These are phyloP conservation scores for Malus hybrid DNA, from an alignment of 331 rosid species.

Conservation along the genomic window DNA sequence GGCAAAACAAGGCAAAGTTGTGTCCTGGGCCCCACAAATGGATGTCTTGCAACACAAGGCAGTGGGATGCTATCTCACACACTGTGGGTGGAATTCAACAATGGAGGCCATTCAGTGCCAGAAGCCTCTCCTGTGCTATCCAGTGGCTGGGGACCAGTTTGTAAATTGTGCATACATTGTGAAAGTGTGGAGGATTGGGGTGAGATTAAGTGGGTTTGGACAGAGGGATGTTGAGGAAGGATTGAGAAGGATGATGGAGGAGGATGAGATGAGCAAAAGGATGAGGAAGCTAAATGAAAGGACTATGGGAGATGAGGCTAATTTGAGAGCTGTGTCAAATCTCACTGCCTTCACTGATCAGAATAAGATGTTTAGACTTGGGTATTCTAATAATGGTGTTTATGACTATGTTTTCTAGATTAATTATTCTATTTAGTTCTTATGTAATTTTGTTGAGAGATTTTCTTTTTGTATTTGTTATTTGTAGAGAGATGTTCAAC, in stretches of 20 bases:
- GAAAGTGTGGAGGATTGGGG: conserved; percentile 64
- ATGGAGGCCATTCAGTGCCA: conserved; percentile 66
- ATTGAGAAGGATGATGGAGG: conserved; percentile 41
- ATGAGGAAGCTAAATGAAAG: conserved; percentile 30
- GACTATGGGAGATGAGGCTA: conserved; percentile 32
- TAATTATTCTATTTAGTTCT: background rate
- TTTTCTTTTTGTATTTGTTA: too few species aligned
- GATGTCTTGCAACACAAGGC: conserved; percentile 50
- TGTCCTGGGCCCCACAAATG: conserved; percentile 83
- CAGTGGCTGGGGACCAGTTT: conserved; percentile 83
- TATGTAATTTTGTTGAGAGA: background rate
- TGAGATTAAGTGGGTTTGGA: conserved; percentile 48
- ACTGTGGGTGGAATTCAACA: conserved; percentile 94
- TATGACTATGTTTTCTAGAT: background rate
- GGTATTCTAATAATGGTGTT: background rate
- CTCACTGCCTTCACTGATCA: conserved; percentile 35
- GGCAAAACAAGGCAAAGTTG: conserved; percentile 32
- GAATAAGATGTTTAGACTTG: conserved; percentile 4
- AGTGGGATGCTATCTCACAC: conserved; percentile 70
- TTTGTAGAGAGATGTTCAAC: too few species aligned
- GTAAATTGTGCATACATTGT: conserved; percentile 58
- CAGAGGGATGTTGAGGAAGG: conserved; percentile 57
- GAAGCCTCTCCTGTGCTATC: conserved; percentile 62
- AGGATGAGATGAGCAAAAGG: conserved; percentile 39
- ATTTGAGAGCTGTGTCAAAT: conserved; percentile 9